Evolutionary conservation across 257 asterid species (phyloP), one percentile per base, ranked within the genome.

Genomic region (Vinca minor): DNA sequence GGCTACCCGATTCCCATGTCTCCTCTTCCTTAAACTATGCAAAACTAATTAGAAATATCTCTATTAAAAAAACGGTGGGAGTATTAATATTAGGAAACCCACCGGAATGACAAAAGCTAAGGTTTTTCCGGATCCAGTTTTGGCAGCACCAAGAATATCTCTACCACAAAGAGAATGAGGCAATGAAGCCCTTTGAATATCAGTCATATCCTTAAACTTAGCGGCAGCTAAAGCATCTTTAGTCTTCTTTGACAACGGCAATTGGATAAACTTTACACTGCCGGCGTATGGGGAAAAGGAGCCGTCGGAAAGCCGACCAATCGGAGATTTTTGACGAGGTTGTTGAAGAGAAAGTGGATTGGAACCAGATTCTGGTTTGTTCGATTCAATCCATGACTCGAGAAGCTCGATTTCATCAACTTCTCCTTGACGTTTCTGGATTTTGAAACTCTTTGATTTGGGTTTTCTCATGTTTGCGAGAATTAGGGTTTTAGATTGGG

Each of bases 101-200:
- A 93, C 99, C 78, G 96, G 96, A 54, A 93, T 77, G 65, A 89
- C 66, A 61, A 93, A 89, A 57, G 99, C 99, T 57, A 93, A 62
- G 0, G 99, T 89, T 81, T 93, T 93, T 0, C 99, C 99, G 1
- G 99, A 93, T 31, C 99, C 99, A 32, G 96, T 93, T 78, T 93
- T 89, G 1, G 99, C 97, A 21, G 99, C 99, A 4, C 99, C 99
- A 28, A 93, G 91, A 36, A 93, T 83, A 67, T 93, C 96, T 17
- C 95, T 83, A 18, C 94, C 97, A 63, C 87, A 93, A 49, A 93
- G 89, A 1, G 97, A 81, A 44, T 93, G 99, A 4, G 97, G 97
- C 21, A 93, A 72, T 5, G 97, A 85, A 59, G 99, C 97, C 76
- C 97, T 81, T 80, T 93, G 99, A 56, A 93, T 83, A 44, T 85